Conservation (phyloP, 2,329 filamentous ascomycete genomes). For the Sarocladium oryzae region DNA sequence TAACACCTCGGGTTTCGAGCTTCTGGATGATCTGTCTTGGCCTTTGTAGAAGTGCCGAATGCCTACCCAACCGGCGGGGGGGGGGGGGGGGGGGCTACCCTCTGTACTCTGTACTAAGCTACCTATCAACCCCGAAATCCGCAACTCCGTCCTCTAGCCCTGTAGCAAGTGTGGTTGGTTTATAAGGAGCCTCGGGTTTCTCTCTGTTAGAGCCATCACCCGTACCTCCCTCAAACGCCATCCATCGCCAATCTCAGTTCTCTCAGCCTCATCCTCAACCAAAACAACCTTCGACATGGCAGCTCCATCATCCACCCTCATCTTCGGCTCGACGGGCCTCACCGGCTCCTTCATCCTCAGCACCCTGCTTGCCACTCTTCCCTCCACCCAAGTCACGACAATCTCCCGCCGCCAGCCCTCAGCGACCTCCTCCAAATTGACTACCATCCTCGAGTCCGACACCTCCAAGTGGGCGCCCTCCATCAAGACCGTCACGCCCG, state of each 20-base stretch:
- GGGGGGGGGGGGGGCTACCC: no score
- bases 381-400: slow-evolving; percentile 50
- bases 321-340: slow-evolving; percentile 62
- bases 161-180: no score
- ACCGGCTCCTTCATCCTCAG: slow-evolving; percentile 69
- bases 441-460: slow-evolving; percentile 57
- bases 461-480: slow-evolving; percentile 60
- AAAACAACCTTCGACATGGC: background rate
- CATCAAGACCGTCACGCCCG: slow-evolving; percentile 48
- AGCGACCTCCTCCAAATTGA: slow-evolving; percentile 51
- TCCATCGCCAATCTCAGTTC: background rate
- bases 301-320: slow-evolving; percentile 35
- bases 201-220: no score
- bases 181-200: no score
- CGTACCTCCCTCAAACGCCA: no score
- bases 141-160: background rate
- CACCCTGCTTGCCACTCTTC: slow-evolving; percentile 47
- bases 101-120: no score
- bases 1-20: no score
- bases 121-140: background rate
- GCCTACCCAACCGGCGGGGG: no score
- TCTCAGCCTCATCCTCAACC: background rate
- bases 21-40: no score
- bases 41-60: no score
- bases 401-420: slow-evolving; percentile 61